These are phyloP conservation scores for Pythium monospermum DNA, from an alignment of 352 stramenopile species.

Conservation along the genomic window DNA sequence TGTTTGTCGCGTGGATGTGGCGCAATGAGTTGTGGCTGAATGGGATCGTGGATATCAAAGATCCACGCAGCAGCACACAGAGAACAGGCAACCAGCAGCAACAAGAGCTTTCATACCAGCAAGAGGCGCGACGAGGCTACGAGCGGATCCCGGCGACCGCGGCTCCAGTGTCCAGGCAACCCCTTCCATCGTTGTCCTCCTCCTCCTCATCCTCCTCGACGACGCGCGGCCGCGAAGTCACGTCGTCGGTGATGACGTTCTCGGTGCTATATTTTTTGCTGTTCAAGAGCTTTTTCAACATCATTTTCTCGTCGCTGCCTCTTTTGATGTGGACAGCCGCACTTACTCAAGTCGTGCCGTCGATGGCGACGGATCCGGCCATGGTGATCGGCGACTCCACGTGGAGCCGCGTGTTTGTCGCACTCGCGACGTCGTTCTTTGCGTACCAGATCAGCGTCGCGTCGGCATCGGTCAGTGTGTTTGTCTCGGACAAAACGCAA, in stretches of 20 bases:
- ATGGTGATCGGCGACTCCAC: conserved; percentile 13
- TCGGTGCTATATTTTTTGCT: conserved; percentile 67
- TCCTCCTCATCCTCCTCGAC: not conserved
- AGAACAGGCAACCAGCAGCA: not conserved
- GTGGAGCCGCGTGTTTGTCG: conserved; percentile 29
- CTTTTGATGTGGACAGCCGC: conserved; percentile 41
- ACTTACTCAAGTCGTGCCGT: conserved; percentile 35
- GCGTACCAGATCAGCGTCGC: conserved; percentile 55
- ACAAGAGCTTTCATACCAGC: conserved; percentile 7
- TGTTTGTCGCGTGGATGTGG: conserved; percentile 55
- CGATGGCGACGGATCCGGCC: not conserved
- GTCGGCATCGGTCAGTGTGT: conserved; percentile 31
- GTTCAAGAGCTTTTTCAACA: conserved; percentile 58
- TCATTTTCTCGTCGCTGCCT: conserved; percentile 47
- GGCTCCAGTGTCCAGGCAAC: too few species aligned
- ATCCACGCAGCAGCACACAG: conserved; percentile 18
- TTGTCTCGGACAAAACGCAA: conserved; percentile 44
- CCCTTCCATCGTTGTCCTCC: not conserved
- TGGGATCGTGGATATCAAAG: conserved; percentile 19
- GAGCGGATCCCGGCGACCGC: too few species aligned
- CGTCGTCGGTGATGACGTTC: conserved; percentile 50
- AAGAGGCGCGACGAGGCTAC: conserved; percentile 1
- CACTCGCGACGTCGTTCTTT: conserved; percentile 51
- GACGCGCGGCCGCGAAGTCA: conserved; percentile 38
- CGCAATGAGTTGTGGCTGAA: conserved; percentile 53